These are phyloP conservation scores for Microdochium trichocladiopsis DNA, from an alignment of 2,329 filamentous ascomycete genomes.

Conservation along the genomic window DNA sequence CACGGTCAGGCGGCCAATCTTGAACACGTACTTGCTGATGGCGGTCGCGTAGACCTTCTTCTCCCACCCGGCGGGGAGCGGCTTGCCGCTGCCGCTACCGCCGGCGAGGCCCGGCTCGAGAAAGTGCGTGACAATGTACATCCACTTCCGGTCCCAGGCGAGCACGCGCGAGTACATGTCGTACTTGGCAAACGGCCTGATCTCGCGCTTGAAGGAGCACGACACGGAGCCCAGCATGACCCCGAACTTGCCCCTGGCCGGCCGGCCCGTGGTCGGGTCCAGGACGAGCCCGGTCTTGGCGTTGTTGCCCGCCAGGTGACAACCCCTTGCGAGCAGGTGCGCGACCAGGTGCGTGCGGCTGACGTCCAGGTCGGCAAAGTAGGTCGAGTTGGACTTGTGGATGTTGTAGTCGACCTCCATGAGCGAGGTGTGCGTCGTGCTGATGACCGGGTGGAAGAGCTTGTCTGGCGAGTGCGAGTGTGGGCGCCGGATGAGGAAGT, in stretches of 20 bases:
- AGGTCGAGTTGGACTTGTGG: slow-evolving; percentile 78
- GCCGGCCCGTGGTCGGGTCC: slow-evolving; percentile 31
- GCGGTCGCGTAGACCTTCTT: slow-evolving; percentile 65
- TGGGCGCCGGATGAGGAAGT: slow-evolving; percentile 42
- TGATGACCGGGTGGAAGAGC: slow-evolving; percentile 67
- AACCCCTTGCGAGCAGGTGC: slow-evolving; percentile 54
- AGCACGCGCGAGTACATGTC: slow-evolving; percentile 69
- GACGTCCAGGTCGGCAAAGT: slow-evolving; percentile 81
- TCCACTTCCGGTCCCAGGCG: slow-evolving; percentile 75
- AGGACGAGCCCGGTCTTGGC: slow-evolving; percentile 39
- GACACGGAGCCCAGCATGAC: slow-evolving; percentile 67
- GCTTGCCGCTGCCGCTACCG: slow-evolving; percentile 30
- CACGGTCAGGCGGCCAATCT: slow-evolving; percentile 75
- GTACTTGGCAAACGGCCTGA: slow-evolving; percentile 60
- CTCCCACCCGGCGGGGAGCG: slow-evolving; percentile 38
- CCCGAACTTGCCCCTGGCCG: slow-evolving; percentile 45
- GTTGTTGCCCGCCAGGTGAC: slow-evolving; percentile 44
- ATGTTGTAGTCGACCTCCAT: slow-evolving; percentile 83
- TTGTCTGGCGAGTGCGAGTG: slow-evolving; percentile 49
- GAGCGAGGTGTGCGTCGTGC: slow-evolving; percentile 58
- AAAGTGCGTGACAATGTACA: slow-evolving; percentile 71
- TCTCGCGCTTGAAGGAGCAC: slow-evolving; percentile 69
- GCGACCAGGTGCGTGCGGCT: slow-evolving; percentile 75
- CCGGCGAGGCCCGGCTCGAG: slow-evolving; percentile 56
- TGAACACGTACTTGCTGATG: slow-evolving; percentile 76